These are phyloP conservation scores for Malus hybrid DNA, from an alignment of 331 rosid species.

Conservation along the genomic window DNA sequence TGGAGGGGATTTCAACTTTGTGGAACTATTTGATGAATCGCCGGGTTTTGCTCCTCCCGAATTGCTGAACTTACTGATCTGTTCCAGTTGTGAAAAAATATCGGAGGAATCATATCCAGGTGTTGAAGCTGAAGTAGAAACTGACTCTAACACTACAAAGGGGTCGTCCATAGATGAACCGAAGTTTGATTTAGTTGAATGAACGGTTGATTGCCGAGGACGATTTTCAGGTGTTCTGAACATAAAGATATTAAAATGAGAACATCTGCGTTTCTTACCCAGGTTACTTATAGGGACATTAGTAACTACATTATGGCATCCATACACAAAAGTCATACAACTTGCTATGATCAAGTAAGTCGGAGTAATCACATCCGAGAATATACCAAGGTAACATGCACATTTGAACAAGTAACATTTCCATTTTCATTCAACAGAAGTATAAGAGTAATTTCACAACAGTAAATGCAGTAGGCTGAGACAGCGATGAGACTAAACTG, in stretches of 20 bases:
- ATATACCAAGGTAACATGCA: neutral
- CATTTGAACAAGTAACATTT: neutral
- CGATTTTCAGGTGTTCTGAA: constrained; percentile 17
- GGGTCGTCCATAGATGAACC: constrained; percentile 17
- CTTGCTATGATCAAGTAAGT: neutral
- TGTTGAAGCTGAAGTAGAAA: constrained; percentile 29
- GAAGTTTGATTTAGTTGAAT: constrained; percentile 19
- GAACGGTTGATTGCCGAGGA: constrained; percentile 18
- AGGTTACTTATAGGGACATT: neutral
- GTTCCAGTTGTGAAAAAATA: constrained; percentile 39
- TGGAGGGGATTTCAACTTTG: constrained; percentile 63
- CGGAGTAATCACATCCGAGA: neutral
- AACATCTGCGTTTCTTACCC: neutral
- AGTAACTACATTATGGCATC: neutral
- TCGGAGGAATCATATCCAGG: constrained; percentile 32
- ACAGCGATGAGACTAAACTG: neutral
- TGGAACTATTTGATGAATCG: constrained; percentile 24
- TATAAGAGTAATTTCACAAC: neutral
- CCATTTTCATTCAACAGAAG: neutral
- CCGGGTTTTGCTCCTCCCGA: constrained; percentile 33
- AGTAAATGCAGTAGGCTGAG: neutral
- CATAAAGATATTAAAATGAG: constrained; percentile 1
- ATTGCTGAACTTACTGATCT: constrained; percentile 34
- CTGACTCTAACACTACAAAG: constrained; percentile 15
- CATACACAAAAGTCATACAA: neutral